Evolutionary conservation across 169 alveolate genomes (phyloP), one percentile per base, ranked within the genome.

Genomic region (Neospora caninum): DNA sequence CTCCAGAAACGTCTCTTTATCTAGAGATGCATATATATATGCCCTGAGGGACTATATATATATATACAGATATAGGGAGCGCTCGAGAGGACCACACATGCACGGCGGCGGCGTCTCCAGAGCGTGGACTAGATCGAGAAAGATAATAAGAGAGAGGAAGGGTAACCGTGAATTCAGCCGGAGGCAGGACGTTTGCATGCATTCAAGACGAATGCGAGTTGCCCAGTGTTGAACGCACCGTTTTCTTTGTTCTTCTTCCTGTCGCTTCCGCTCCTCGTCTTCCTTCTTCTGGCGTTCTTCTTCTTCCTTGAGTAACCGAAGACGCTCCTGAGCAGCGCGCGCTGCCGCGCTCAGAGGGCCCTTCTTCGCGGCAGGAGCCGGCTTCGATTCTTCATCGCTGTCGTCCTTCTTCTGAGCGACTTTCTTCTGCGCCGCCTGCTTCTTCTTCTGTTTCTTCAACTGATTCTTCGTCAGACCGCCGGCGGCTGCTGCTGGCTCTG

Each of bases 321-420:
- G 94, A 29, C 96, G 96, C 83, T 94, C 93, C 94, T 89, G 94
- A n/a, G 96, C 96, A 13, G 94, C 94, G 1, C 94, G 84, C 42
- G 88, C 96, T 34, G 94, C 94, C 16, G 96, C 96, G 38, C 73
- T 38, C 73, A 93, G 41, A 64, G 95, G 93, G 29, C 78, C 93
- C 69, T 70, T 70, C 91, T 93, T 93, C 43, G 89, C 86, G 29
- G 86, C 45, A 10, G 86, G 45, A 0, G 86, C 86, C 20, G 86
- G 45, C 16, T n/a, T 38, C n/a, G 41, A 4, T n/a, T 29, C 49
- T 2, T 69, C 86, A 58, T 64, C 80, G 58, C 31, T 42, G n/a
- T 29, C 80, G n/a, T 31, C 49, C 87, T 10, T 43, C 86, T 64
- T 36, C 93, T 64, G 73, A 16, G 73, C 73, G 73, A 64, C 54